Evolutionary conservation across 1,284 basidiomycete species (phyloP), one percentile per base, ranked within the genome.

Genomic region (Cutaneotrichosporon cavernicola): DNA sequence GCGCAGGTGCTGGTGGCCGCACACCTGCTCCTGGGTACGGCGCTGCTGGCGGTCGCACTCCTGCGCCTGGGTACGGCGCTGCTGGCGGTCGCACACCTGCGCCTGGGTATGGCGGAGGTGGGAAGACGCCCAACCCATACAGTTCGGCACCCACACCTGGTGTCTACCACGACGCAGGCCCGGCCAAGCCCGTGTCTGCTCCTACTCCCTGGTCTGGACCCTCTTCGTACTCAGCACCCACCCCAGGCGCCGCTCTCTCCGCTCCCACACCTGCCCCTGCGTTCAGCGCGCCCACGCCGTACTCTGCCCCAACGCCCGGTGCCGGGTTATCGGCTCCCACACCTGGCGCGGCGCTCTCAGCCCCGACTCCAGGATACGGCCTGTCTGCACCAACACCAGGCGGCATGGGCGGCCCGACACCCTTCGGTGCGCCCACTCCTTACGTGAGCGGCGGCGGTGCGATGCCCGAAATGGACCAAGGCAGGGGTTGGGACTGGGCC

Each of bases 51-150:
- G 71, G 76, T 26, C 73, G 69, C 65, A 76, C 74, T 40, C 74
- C 73, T 11, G 73, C 72, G 22, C 65, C 70, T 22, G 68, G 67
- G 26, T 66, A 63, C 6, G 34, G 34, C 2, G 26, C 26, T 4
- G 80, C 81, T 18, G 73, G 72, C 32, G 71, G 76, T 26, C 73
- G 69, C 65, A 76, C 74, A 36, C 74, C 73, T 11, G 73, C 72
- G 21, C 65, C 70, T 22, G 68, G 67, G 26, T 66, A 63, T 4
- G 34, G 34, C 11, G 57, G 46, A 32, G 31, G 36, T 1, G 67
- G 74, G 65, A 70, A 85, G 62, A 88, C 87, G 26, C 87, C 88
- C 5, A 87, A 88, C 73, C 84, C 87, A 9, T 85, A 86, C 69
- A 73, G 72, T 2, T 77, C 76, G 11, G 79, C 80, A 8, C 74